Conservation (phyloP, 495 filamentous ascomycete species). For the Penicillium argentinense region DNA sequence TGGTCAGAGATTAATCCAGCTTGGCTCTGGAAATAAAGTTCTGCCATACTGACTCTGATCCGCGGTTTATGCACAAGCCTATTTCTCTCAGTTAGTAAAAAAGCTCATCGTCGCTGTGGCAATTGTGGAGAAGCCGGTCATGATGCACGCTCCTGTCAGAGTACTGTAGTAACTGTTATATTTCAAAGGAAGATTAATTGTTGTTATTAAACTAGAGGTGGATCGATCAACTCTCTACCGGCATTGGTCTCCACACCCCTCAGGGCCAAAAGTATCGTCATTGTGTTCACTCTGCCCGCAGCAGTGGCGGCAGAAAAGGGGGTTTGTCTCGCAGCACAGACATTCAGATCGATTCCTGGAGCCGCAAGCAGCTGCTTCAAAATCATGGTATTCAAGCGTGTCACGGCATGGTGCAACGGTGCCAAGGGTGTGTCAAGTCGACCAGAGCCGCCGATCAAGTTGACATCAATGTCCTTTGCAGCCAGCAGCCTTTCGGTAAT, state of each 20-base stretch:
- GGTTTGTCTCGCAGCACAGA: constrained; percentile 8
- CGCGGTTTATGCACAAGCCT: too few species aligned
- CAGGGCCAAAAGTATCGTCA: constrained; percentile 3
- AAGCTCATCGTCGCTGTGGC: too few species aligned
- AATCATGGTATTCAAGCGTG: neutral
- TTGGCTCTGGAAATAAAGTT: too few species aligned
- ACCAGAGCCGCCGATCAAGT: constrained; percentile 3
- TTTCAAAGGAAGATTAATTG: too few species aligned
- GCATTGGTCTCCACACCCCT: constrained; percentile 12
- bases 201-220: too few species aligned
- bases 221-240: constrained; percentile 2
- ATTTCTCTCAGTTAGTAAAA: too few species aligned
- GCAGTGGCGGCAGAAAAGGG: constrained; percentile 5
- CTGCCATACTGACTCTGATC: too few species aligned
- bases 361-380: constrained; percentile 8
- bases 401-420: constrained; percentile 1
- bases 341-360: constrained; percentile 5
- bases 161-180: too few species aligned
- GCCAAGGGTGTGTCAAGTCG: neutral
- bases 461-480: constrained; percentile 5
- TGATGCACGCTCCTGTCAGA: too few species aligned
- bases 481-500: constrained; percentile 7
- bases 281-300: neutral
- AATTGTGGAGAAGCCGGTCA: too few species aligned
- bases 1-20: too few species aligned